Conservation (phyloP, 2,329 filamentous ascomycete genomes). For the Arthrobotrys megalospora region DNA sequence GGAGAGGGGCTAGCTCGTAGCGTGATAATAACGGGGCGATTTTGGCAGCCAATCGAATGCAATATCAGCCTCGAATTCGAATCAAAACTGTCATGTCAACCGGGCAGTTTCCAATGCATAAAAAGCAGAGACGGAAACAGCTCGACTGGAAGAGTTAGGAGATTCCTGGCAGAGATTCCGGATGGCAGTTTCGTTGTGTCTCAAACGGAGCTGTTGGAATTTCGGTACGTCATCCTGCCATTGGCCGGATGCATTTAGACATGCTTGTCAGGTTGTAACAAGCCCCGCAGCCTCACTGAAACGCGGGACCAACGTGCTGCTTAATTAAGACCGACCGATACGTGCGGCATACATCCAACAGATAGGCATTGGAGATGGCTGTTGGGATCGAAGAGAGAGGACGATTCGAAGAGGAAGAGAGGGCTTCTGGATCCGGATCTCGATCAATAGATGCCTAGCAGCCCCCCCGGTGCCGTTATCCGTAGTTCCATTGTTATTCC, state of each 20-base stretch:
- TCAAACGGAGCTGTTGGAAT: conserved; percentile 47
- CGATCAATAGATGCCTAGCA: background rate
- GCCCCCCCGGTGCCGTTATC: conserved; percentile 4
- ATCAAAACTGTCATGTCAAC: conserved; percentile 38
- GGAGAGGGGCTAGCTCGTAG: conserved; percentile 19
- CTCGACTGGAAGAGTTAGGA: conserved; percentile 10
- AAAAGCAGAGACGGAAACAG: conserved; percentile 6
- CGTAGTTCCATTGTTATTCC: conserved; percentile 2
- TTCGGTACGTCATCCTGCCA: conserved; percentile 40
- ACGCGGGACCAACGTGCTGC: conserved; percentile 26
- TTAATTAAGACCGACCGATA: conserved; percentile 7
- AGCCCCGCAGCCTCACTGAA: conserved; percentile 24
- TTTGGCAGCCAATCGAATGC: conserved; percentile 29
- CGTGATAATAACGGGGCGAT: conserved; percentile 43
- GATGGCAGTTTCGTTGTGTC: conserved; percentile 48
- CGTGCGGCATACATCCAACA: background rate
- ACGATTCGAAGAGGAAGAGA: background rate
- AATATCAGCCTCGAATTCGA: conserved; percentile 25
- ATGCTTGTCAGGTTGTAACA: conserved; percentile 28
- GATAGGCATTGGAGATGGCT: background rate
- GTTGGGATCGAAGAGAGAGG: conserved; percentile 3
- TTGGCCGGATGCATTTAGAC: conserved; percentile 36
- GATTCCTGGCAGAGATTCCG: conserved; percentile 11
- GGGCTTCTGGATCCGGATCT: background rate
- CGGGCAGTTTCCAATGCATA: conserved; percentile 39